Evolutionary conservation across 306 rosid species (phyloP).

Genomic region (Cucumis cinereus): DNA sequence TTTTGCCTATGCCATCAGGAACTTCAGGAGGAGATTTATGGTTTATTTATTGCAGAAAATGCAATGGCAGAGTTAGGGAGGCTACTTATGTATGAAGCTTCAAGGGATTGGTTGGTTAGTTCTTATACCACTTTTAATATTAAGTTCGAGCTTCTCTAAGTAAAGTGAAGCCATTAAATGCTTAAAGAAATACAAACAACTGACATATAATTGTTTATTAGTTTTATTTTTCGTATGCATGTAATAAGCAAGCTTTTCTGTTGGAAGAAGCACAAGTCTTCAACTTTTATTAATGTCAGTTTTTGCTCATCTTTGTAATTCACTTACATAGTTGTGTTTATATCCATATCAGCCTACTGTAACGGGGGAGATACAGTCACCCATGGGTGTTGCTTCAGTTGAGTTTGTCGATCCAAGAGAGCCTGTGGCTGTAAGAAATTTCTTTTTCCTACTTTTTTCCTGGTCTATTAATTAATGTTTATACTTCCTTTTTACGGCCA

Average conservation of each 20-base stretch:
- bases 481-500: neutral
- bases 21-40: neutral
- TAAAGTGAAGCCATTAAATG: neutral
- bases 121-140: neutral
- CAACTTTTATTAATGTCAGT: neutral
- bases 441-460: neutral
- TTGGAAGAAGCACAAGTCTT: neutral
- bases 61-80: slow-evolving; percentile 98
- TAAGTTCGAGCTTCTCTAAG: neutral
- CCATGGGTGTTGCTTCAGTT: slow-evolving; percentile 75
- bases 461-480: neutral
- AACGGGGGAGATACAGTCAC: slow-evolving; percentile 80
- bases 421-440: slow-evolving; percentile 57
- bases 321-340: no score
- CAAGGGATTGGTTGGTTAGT: slow-evolving; percentile 97
- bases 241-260: neutral
- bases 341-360: slow-evolving; percentile 57
- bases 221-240: neutral
- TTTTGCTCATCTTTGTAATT: neutral
- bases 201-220: neutral
- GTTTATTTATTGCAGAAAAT: slow-evolving; percentile 40
- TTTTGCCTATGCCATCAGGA: neutral
- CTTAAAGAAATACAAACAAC: neutral
- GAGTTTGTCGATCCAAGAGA: slow-evolving; percentile 92
- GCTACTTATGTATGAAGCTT: slow-evolving; percentile 78